These are phyloP conservation scores for Yarrowia sp. DNA, from an alignment of 805 yeast genomes.

Conservation along the genomic window DNA sequence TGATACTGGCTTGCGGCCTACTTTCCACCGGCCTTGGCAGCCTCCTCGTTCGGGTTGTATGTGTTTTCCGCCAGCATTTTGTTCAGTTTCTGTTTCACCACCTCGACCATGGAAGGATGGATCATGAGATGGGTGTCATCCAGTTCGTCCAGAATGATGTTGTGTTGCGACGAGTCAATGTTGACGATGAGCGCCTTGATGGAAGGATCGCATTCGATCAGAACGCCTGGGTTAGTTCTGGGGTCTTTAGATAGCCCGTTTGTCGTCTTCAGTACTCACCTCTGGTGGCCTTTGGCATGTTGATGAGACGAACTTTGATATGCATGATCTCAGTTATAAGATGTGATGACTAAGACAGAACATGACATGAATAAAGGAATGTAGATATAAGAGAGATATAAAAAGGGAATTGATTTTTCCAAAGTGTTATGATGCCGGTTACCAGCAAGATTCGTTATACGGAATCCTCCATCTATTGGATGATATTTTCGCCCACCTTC, in stretches of 20 bases:
- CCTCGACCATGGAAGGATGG: slow-evolving; percentile 76
- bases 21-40: background rate
- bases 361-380: too few relatives aligned
- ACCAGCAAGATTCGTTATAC: too few relatives aligned
- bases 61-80: slow-evolving; percentile 79
- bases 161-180: slow-evolving; percentile 78
- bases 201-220: slow-evolving; percentile 75
- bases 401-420: too few relatives aligned
- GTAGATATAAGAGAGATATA: too few relatives aligned
- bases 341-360: background rate
- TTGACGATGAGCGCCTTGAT: slow-evolving; percentile 83
- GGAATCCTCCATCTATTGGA: too few relatives aligned
- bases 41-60: slow-evolving; percentile 79
- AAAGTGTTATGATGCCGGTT: too few relatives aligned
- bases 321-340: background rate
- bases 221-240: slow-evolving; percentile 47
- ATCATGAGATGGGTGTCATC: slow-evolving; percentile 91
- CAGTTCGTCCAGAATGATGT: slow-evolving; percentile 76
- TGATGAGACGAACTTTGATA: slow-evolving; percentile 14
- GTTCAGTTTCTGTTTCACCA: slow-evolving; percentile 78
- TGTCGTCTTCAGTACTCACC: slow-evolving; percentile 3
- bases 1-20: background rate
- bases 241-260: background rate
- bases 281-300: slow-evolving; percentile 38
- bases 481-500: too few relatives aligned